A percentile compares a stretch with the other conserved stretches of the same genome.
phyloP scores from a whole-genome alignment of 1,284 basidiomycete genomes.

The Thelephora terrestris region DNA sequence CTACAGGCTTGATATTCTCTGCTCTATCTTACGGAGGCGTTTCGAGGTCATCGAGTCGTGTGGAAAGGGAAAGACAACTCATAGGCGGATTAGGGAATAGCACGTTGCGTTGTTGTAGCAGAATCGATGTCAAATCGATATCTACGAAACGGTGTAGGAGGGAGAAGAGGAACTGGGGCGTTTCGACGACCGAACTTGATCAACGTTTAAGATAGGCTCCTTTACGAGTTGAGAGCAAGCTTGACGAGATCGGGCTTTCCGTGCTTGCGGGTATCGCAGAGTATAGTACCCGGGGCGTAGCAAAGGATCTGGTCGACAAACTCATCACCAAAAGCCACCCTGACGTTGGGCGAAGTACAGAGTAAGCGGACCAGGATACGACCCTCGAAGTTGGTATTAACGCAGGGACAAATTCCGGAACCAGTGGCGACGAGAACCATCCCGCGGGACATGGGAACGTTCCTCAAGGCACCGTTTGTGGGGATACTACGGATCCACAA shows the following conservation, averaged over 20 bases:
- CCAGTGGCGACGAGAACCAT: slow-evolving; percentile 52
- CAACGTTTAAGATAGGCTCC: too few relatives aligned
- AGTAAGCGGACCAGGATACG: slow-evolving; percentile 43
- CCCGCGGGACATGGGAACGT: slow-evolving; percentile 45
- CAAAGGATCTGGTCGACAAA: slow-evolving; percentile 45
- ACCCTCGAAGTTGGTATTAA: slow-evolving; percentile 41
- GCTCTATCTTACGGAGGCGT: too few relatives aligned
- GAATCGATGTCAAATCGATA: too few relatives aligned
- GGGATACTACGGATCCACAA: slow-evolving; percentile 54
- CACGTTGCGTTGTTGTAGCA: too few relatives aligned
- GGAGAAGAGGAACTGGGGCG: too few relatives aligned
- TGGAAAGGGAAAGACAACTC: too few relatives aligned
- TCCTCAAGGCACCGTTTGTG: slow-evolving; percentile 46
- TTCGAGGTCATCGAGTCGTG: too few relatives aligned
- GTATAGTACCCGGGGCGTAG: slow-evolving; percentile 41
- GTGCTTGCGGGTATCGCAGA: slow-evolving; percentile 49
- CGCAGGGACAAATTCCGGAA: slow-evolving; percentile 51
- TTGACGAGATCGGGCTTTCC: slow-evolving; percentile 58
- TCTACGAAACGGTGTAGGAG: too few relatives aligned
- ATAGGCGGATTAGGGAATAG: too few relatives aligned
- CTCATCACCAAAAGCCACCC: slow-evolving; percentile 48
- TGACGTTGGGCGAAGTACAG: slow-evolving; percentile 51
- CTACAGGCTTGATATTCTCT: too few relatives aligned
- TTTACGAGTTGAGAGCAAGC: slow-evolving; percentile 14
- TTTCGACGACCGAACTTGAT: too few relatives aligned